Evolutionary conservation across 441 rosid species (phyloP).

Genomic region (Eutrema salsugineum): DNA sequence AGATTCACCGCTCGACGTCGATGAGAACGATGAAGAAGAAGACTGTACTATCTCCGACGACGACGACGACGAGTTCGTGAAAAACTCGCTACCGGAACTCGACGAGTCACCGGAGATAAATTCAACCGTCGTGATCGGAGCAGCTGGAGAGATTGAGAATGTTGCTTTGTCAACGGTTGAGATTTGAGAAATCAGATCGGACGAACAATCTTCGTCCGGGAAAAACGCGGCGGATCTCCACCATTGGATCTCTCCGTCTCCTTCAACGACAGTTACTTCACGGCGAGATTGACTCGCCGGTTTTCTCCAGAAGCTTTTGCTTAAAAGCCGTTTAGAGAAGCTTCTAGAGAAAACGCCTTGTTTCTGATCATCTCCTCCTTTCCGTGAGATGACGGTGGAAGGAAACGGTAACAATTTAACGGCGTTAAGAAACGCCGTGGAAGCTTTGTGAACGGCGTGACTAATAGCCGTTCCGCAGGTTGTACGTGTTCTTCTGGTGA

Average conservation of each 20-base stretch:
- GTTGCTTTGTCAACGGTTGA: background rate
- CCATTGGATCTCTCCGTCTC: conserved; percentile 32
- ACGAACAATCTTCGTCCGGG: conserved; percentile 34
- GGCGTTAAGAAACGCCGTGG: conserved; percentile 54
- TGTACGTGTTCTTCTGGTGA: conserved; percentile 21
- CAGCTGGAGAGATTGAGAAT: background rate
- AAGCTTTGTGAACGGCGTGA: conserved; percentile 59
- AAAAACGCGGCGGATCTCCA: conserved; percentile 41
- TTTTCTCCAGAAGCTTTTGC: conserved; percentile 32
- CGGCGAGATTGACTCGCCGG: conserved; percentile 16
- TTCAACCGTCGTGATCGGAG: background rate
- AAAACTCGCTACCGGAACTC: conserved; percentile 39
- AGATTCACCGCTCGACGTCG: conserved; percentile 19
- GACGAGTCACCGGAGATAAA: conserved; percentile 20
- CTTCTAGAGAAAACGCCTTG: conserved; percentile 33
- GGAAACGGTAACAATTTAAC: conserved; percentile 53
- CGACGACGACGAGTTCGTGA: conserved; percentile 21
- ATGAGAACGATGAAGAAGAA: conserved; percentile 18
- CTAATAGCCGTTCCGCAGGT: conserved; percentile 29
- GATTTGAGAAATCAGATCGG: conserved; percentile 27
- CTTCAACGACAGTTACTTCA: background rate
- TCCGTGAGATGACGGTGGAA: conserved; percentile 22
- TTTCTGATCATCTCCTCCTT: background rate
- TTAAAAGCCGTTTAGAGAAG: conserved; percentile 35
- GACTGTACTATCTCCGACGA: conserved; percentile 23